A percentile compares a stretch with the other conserved stretches of the same genome.
Evolutionary conservation across 2,329 filamentous ascomycete species (phyloP).

Genomic region (Cladosporium austrohemisphaericum): DNA sequence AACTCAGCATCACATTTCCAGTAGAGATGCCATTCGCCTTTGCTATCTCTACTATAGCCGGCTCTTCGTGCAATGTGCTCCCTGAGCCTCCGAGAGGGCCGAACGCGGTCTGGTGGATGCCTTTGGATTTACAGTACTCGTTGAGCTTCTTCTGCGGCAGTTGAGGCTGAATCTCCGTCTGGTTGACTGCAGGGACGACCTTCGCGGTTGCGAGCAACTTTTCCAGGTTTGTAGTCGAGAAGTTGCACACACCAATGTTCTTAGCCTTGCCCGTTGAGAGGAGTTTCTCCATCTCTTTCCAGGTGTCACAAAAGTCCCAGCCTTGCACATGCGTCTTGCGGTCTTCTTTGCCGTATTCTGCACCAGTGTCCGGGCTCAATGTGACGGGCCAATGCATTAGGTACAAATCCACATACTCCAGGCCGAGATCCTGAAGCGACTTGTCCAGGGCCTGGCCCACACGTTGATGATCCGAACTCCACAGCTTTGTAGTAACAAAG

Average conservation of each 20-base stretch:
- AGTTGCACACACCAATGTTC: constrained; percentile 22
- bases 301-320: constrained; percentile 21
- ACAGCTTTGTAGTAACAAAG: constrained; percentile 54
- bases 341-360: constrained; percentile 13
- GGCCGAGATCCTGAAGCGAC: constrained; percentile 41
- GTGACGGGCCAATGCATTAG: constrained; percentile 51
- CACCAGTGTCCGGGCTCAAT: constrained; percentile 37
- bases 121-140: constrained; percentile 15
- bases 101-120: constrained; percentile 19
- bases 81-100: constrained; percentile 17
- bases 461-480: constrained; percentile 44
- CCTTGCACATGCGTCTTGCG: constrained; percentile 4
- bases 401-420: constrained; percentile 48
- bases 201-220: constrained; percentile 17
- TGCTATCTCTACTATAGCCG: constrained; percentile 14
- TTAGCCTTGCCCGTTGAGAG: constrained; percentile 20
- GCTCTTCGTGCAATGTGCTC: constrained; percentile 18
- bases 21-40: constrained; percentile 16
- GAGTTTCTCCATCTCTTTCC: constrained; percentile 21
- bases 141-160: constrained; percentile 17
- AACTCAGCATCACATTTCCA: constrained; percentile 13
- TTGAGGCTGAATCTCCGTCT: constrained; percentile 19
- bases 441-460: constrained; percentile 20
- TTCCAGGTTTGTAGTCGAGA: constrained; percentile 17
- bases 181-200: constrained; percentile 20